These are phyloP conservation scores for Apodospora peruviana DNA, from an alignment of 495 filamentous ascomycete species.

Conservation along the genomic window DNA sequence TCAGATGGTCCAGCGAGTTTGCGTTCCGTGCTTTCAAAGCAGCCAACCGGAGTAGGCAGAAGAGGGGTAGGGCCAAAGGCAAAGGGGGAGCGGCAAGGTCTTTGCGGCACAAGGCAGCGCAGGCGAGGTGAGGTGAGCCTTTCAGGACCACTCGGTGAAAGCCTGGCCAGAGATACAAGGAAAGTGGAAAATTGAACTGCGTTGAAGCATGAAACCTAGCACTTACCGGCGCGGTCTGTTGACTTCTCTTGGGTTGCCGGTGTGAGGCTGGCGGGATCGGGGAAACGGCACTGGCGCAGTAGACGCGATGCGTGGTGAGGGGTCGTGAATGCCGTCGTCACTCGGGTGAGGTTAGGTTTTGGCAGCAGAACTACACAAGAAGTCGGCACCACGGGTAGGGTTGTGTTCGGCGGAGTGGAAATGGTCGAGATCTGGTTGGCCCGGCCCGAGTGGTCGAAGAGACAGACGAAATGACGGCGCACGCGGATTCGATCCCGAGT, in stretches of 20 bases:
- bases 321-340: conserved; percentile 17
- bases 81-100: conserved; percentile 15
- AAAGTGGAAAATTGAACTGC: neutral
- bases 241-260: no score
- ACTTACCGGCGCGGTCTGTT: no score
- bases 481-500: conserved; percentile 1
- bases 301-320: conserved; percentile 10
- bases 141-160: conserved; percentile 24
- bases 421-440: conserved; percentile 21
- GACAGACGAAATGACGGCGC: conserved; percentile 15
- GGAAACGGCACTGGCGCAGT: no score
- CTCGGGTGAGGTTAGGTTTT: conserved; percentile 4
- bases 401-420: conserved; percentile 10
- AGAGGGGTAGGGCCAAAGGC: conserved; percentile 23
- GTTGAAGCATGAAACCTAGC: no score
- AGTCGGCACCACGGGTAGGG: conserved; percentile 3
- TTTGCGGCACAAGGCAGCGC: conserved; percentile 9
- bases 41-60: conserved; percentile 26
- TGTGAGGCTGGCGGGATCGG: no score
- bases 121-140: conserved; percentile 16
- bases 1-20: conserved; percentile 30
- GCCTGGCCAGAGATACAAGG: neutral
- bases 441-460: conserved; percentile 10
- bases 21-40: conserved; percentile 21
- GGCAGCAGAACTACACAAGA: neutral